Evolutionary conservation across 2,329 filamentous ascomycete species (phyloP).

Genomic region (Ceratocystis variospora): DNA sequence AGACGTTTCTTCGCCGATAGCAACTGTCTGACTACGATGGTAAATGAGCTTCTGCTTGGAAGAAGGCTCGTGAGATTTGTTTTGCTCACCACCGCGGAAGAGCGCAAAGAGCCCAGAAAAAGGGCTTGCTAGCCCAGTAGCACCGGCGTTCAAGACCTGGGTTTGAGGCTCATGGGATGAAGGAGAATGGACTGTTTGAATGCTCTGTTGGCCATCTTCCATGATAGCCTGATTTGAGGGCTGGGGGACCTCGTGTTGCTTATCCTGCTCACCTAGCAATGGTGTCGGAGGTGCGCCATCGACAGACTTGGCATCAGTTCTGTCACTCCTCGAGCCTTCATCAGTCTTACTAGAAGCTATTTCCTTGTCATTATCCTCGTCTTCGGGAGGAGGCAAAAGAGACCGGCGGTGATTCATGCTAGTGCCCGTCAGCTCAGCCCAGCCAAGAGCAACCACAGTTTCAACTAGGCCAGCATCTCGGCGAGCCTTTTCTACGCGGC

Average conservation of each 20-base stretch:
- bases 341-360: not conserved
- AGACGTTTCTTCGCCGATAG: not conserved
- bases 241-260: constrained; percentile 52
- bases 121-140: constrained; percentile 28
- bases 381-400: constrained; percentile 31
- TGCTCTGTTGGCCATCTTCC: constrained; percentile 50
- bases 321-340: not conserved
- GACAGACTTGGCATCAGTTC: constrained; percentile 24
- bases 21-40: constrained; percentile 63
- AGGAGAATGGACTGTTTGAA: constrained; percentile 29
- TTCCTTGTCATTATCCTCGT: constrained; percentile 24
- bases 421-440: constrained; percentile 76
- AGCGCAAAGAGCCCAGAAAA: constrained; percentile 57
- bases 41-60: constrained; percentile 58
- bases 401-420: constrained; percentile 38
- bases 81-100: constrained; percentile 47
- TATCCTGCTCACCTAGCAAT: constrained; percentile 23
- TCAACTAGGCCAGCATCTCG: constrained; percentile 85
- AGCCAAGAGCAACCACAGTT: constrained; percentile 84
- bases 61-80: constrained; percentile 37
- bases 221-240: constrained; percentile 51
- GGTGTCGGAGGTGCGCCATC: constrained; percentile 27
- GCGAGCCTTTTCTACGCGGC: constrained; percentile 83
- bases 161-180: constrained; percentile 22
- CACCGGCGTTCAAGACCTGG: constrained; percentile 22